Evolutionary conservation across 2,329 filamentous ascomycete species (phyloP).

Genomic region (Bimuria novae-zelandiae): DNA sequence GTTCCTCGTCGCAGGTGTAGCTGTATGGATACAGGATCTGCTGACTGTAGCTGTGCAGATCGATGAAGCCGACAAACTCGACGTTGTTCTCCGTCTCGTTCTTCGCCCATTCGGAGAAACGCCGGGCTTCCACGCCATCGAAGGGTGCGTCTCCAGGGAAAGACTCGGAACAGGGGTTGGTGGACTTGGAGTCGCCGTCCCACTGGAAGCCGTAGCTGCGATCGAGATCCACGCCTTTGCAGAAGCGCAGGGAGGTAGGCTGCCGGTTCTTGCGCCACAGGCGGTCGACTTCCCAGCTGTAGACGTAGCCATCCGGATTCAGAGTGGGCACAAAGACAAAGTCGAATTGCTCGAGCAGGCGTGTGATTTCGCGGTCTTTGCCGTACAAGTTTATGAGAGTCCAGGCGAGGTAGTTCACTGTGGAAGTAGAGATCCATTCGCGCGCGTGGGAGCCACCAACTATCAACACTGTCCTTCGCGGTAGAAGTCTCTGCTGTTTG

Average conservation of each 20-base stretch:
- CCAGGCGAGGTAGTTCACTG: conserved; percentile 89
- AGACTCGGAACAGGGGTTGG: conserved; percentile 87
- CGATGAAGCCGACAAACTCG: conserved; percentile 81
- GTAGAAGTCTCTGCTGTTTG: conserved; percentile 50
- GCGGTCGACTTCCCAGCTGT: conserved; percentile 88
- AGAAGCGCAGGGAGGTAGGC: conserved; percentile 80
- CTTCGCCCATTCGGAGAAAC: conserved; percentile 79
- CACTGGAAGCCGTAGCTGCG: conserved; percentile 84
- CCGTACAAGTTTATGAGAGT: conserved; percentile 83
- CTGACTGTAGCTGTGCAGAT: conserved; percentile 94
- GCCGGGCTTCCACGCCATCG: conserved; percentile 76
- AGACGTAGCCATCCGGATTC: conserved; percentile 94
- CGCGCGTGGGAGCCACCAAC: conserved; percentile 88
- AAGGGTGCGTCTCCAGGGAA: conserved; percentile 85
- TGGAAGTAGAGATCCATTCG: conserved; percentile 95
- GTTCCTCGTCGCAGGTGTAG: conserved; percentile 76
- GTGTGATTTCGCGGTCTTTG: conserved; percentile 71
- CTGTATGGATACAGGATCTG: conserved; percentile 92
- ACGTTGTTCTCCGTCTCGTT: conserved; percentile 74
- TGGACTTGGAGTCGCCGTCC: conserved; percentile 66
- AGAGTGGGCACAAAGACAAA: conserved; percentile 85
- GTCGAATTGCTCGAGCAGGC: conserved; percentile 81
- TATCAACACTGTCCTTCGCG: conserved; percentile 77
- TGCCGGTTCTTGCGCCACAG: conserved; percentile 96
- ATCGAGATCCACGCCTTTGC: conserved; percentile 86